Conservation (phyloP, 1,284 basidiomycete species). For the Violaceomyces palustris region DNA sequence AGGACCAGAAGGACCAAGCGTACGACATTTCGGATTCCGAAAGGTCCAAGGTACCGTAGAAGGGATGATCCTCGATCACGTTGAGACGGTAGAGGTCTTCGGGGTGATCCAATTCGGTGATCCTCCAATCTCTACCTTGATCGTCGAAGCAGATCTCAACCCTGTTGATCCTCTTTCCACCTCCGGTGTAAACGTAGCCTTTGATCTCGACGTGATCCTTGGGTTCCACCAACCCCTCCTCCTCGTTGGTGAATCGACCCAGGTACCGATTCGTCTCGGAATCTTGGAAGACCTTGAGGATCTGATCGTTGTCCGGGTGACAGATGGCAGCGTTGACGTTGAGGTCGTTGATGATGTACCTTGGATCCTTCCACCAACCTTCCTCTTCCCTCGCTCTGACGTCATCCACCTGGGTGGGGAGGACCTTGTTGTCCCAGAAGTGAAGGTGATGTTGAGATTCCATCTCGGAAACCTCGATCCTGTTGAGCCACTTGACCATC, state of each 20-base stretch:
- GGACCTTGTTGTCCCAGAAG: slow-evolving; percentile 62
- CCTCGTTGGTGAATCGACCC: too few species aligned
- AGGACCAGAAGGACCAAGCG: slow-evolving; percentile 66
- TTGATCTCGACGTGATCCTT: slow-evolving; percentile 55
- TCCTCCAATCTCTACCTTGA: slow-evolving; percentile 60
- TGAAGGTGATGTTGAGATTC: slow-evolving; percentile 59
- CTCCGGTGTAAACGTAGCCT: slow-evolving; percentile 68
- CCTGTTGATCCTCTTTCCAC: slow-evolving; percentile 62
- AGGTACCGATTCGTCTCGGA: too few species aligned
- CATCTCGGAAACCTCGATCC: slow-evolving; percentile 60
- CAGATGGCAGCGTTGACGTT: slow-evolving; percentile 65
- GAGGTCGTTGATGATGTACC: slow-evolving; percentile 59
- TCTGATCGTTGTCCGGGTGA: slow-evolving; percentile 61
- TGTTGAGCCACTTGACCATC: slow-evolving; percentile 61
- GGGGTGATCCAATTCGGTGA: slow-evolving; percentile 59
- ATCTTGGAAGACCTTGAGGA: slow-evolving; percentile 52
- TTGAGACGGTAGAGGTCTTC: slow-evolving; percentile 60
- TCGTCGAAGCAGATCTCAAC: slow-evolving; percentile 64
- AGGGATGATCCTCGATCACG: slow-evolving; percentile 42
- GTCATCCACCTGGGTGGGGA: slow-evolving; percentile 61
- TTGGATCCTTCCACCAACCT: slow-evolving; percentile 65
- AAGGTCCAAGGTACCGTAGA: slow-evolving; percentile 57
- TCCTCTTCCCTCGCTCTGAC: slow-evolving; percentile 61
- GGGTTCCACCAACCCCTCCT: not conserved
- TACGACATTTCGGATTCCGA: slow-evolving; percentile 61